phyloP scores from a whole-genome alignment of 176 grass and related monocot genomes.

The Zea mays region DNA sequence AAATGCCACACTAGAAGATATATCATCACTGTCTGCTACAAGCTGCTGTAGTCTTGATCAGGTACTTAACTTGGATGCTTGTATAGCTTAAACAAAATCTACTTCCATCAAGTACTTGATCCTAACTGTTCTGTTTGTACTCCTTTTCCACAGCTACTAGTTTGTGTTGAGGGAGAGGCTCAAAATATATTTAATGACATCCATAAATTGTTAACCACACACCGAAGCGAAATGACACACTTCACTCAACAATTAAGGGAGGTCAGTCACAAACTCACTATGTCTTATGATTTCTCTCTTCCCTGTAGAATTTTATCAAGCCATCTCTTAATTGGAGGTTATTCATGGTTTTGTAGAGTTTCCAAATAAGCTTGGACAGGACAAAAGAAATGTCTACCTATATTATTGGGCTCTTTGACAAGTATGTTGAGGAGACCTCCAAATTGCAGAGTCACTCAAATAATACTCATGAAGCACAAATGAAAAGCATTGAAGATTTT shows the following conservation, averaged over 20 bases:
- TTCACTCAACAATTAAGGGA: conserved; percentile 80
- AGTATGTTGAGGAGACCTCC: conserved; percentile 56
- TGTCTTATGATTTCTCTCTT: conserved; percentile 6
- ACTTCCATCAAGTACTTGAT: conserved; percentile 2
- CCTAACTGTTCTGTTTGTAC: conserved; percentile 12
- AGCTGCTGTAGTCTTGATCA: conserved; percentile 87
- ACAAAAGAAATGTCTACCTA: conserved; percentile 67
- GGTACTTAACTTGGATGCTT: conserved; percentile 44
- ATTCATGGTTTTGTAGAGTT: conserved; percentile 58
- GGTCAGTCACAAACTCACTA: conserved; percentile 59
- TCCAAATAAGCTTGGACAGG: conserved; percentile 58
- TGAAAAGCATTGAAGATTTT: conserved; percentile 83
- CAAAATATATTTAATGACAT: conserved; percentile 64
- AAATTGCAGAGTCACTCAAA: conserved; percentile 65
- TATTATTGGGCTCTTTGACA: conserved; percentile 66
- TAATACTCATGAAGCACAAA: conserved; percentile 61
- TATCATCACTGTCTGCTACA: conserved; percentile 58
- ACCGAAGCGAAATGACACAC: conserved; percentile 65
- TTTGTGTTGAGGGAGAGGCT: conserved; percentile 63
- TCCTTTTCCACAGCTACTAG: conserved; percentile 62
- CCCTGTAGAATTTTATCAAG: background rate
- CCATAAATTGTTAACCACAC: conserved; percentile 64
- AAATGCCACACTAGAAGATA: conserved; percentile 72
- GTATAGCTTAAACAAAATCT: background rate
- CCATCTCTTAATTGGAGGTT: conserved; percentile 11